Base-by-base conservation (phyloP, 805 yeast species). In the Kodamaea kaohsiungensis region DNA sequence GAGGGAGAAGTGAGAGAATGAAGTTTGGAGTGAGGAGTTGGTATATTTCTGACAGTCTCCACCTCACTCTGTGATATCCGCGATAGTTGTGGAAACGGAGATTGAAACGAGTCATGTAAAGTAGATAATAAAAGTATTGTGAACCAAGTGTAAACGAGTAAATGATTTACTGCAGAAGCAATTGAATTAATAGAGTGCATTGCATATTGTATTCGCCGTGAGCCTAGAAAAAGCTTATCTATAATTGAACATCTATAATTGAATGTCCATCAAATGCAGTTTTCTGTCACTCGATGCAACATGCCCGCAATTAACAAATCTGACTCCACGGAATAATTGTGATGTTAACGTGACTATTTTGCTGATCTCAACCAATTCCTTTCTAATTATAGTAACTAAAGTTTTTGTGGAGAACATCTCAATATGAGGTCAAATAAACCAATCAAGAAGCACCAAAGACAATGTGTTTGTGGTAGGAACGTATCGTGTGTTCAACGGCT, bases 1-100 rank as follows among this genome's bases (percentile, higher is more conserved):
- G 15, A 35, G 39, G 40, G 53, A 51, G 51, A 18, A 35, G 49
- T 47, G 25, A 47, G 25, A 22, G n/a, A 22, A 22, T 22, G 25
- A 22, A 22, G 6, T 22, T 7, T n/a, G 49, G 35, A 19, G 47
- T 46, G 38, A 30, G 35, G 35, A 8, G 10, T 30, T 10, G 3
- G 35, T 2, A 12, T 30, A 30, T 2, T 10, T 9, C 2, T 4
- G 13, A 30, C 13, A 30, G 35, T 30, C 13, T 22, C 25, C 25
- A 9, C 13, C 13, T 30, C 35, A 30, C 13, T 30, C 35, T 30
- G 40, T 37, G 43, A 17, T 17, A 13, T 39, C 43, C 43, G 19
- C 19, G 17, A 15, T n/a, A 7, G 16, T 37, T 37, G 16, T 15
- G 16, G n/a, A 15, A 22, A 30, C 35, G 35, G 35, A 30, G 35